Evolutionary conservation across 192 early-diverging fungal species (phyloP).

Genomic region (Cladochytrium replicatum): DNA sequence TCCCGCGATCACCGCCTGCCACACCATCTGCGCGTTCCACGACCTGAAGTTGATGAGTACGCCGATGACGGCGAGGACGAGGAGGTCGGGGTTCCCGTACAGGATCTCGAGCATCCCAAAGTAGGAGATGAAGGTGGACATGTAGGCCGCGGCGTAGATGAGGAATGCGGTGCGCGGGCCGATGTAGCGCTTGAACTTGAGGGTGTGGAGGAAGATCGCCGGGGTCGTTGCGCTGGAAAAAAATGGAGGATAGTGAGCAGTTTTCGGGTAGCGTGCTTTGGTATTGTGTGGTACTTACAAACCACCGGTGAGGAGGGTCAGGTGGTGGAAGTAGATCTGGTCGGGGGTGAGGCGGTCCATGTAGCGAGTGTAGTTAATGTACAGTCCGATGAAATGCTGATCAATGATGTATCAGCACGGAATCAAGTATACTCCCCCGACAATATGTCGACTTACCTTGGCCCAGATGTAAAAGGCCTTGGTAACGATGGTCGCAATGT

Average conservation of each 20-base stretch:
- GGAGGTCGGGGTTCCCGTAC: conserved; percentile 10
- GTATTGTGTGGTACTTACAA: no score
- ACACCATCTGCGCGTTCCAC: conserved; percentile 2
- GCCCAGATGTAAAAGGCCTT: conserved; percentile 26
- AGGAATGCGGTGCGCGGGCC: conserved; percentile 14
- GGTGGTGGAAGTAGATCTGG: conserved; percentile 15
- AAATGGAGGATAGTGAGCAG: no score
- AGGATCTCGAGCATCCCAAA: conserved; percentile 10
- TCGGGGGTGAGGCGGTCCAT: conserved; percentile 6
- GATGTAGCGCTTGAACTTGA: conserved; percentile 21
- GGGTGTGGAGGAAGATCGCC: conserved; percentile 16
- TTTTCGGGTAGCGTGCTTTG: no score
- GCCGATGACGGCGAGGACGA: conserved; percentile 13
- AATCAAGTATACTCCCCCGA: not conserved
- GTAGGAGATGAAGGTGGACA: conserved; percentile 15
- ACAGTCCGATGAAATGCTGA: conserved; percentile 1
- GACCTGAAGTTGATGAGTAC: conserved; percentile 13
- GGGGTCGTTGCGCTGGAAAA: conserved; percentile 13
- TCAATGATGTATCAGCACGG: conserved; percentile 20
- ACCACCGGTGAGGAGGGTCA: conserved; percentile 16
- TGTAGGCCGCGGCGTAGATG: conserved; percentile 16
- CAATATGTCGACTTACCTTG: conserved; percentile 1
- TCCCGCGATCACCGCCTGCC: conserved; percentile 6
- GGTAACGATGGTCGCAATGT: conserved; percentile 11
- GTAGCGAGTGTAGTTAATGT: conserved; percentile 21